Percentiles rank a stretch among this genome's conserved stretches.
phyloP scores from a whole-genome alignment of 2,329 filamentous ascomycete genomes.

The Fusarium pininemorale region DNA sequence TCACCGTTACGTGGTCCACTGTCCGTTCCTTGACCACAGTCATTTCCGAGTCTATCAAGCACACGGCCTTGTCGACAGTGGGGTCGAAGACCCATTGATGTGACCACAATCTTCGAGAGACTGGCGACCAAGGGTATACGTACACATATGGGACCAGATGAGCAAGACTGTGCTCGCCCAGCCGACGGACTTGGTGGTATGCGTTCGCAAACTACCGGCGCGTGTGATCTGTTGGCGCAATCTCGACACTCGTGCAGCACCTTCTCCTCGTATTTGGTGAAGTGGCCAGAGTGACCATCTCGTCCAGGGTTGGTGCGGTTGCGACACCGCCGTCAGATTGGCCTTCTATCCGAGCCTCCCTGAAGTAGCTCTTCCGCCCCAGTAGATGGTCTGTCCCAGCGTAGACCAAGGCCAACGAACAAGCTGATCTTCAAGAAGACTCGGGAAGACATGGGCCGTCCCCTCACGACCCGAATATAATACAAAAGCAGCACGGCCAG shows the following conservation, averaged over 20 bases:
- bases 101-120: neutral
- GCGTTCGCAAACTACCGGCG: neutral
- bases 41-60: neutral
- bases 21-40: too few relatives aligned
- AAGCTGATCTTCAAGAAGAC: neutral
- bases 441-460: neutral
- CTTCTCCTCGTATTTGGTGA: neutral
- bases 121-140: too few relatives aligned
- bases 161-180: neutral
- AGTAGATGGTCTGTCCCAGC: neutral
- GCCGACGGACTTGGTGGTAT: neutral
- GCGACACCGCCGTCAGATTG: neutral
- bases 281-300: neutral
- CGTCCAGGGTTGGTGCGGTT: neutral
- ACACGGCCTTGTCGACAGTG: fast-evolving
- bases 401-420: fast-evolving
- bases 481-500: neutral
- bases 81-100: neutral
- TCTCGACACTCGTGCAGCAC: neutral
- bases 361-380: neutral
- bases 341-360: neutral
- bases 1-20: neutral
- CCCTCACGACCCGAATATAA: neutral
- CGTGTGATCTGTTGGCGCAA: neutral
- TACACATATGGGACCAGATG: neutral